These are phyloP conservation scores for Xylaria sp. DNA, from an alignment of 2,329 filamentous ascomycete species.

Conservation along the genomic window DNA sequence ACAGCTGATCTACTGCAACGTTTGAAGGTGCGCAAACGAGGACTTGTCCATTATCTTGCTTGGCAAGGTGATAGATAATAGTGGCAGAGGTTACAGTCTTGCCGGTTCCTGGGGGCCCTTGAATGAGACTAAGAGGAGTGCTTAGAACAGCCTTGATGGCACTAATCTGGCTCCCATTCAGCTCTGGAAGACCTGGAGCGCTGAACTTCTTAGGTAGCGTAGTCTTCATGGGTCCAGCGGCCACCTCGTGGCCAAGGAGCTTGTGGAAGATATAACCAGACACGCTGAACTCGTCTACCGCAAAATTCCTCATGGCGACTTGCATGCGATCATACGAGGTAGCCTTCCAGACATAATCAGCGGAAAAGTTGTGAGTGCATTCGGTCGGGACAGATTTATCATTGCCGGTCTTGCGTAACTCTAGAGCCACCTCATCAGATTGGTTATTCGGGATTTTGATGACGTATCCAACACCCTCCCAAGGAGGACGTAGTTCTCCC, in stretches of 20 bases:
- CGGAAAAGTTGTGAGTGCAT: slow-evolving; percentile 96
- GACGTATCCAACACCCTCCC: slow-evolving; percentile 98
- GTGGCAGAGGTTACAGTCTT: slow-evolving; percentile 99
- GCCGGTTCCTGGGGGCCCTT: slow-evolving; percentile 95
- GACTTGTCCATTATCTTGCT: slow-evolving; percentile 93
- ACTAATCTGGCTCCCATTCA: slow-evolving; percentile 95
- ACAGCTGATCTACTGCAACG: slow-evolving; percentile 97
- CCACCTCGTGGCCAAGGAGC: slow-evolving; percentile 92
- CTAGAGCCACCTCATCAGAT: slow-evolving; percentile 95
- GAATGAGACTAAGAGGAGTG: slow-evolving; percentile 93
- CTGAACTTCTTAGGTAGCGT: slow-evolving; percentile 97
- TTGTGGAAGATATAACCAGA: slow-evolving; percentile 99
- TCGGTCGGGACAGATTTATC: slow-evolving; percentile 97
- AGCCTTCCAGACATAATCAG: slow-evolving; percentile 99
- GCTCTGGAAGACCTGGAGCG: slow-evolving; percentile 89
- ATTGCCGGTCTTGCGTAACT: slow-evolving; percentile 91
- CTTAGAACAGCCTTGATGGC: slow-evolving; percentile 96
- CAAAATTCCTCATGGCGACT: slow-evolving; percentile 98
- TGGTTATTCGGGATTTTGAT: slow-evolving; percentile 99
- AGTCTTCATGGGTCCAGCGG: slow-evolving; percentile 93
- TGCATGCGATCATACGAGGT: slow-evolving; percentile 99
- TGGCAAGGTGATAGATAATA: slow-evolving; percentile 97
- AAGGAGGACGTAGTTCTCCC: slow-evolving; percentile 88
- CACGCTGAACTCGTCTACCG: slow-evolving; percentile 96
- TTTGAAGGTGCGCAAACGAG: slow-evolving; percentile 97